phyloP scores from a whole-genome alignment of 352 stramenopile species.

The Phytophthora litchii region DNA sequence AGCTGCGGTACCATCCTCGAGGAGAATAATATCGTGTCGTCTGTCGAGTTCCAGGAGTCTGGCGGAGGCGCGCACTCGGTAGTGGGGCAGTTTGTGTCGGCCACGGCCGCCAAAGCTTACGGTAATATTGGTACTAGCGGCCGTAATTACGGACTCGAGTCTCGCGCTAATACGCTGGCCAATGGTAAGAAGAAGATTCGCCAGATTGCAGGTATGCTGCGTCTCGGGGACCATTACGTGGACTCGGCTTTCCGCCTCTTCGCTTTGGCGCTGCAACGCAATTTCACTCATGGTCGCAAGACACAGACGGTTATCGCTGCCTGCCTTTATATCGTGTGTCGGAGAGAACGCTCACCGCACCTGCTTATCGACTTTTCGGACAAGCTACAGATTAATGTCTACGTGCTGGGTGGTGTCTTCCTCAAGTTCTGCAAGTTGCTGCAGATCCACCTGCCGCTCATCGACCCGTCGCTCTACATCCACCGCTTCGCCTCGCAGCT shows the following conservation, averaged over 20 bases:
- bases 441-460: slow-evolving; percentile 97
- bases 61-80: slow-evolving; percentile 90
- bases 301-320: slow-evolving; percentile 97
- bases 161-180: slow-evolving; percentile 94
- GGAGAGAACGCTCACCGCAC: slow-evolving; percentile 97
- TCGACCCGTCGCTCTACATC: slow-evolving; percentile 99
- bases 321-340: slow-evolving; percentile 99
- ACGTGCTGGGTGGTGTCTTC: slow-evolving; percentile 86
- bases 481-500: slow-evolving; percentile 98
- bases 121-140: slow-evolving; percentile 86
- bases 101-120: slow-evolving; percentile 91
- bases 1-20: slow-evolving; percentile 94
- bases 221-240: slow-evolving; percentile 94
- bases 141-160: slow-evolving; percentile 94
- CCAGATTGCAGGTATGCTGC: slow-evolving; percentile 93
- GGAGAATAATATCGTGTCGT: slow-evolving; percentile 98
- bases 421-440: slow-evolving; percentile 93
- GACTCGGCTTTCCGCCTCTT: slow-evolving; percentile 97
- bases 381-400: slow-evolving; percentile 96
- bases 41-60: slow-evolving; percentile 96
- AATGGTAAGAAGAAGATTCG: slow-evolving; percentile 95
- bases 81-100: slow-evolving; percentile 96
- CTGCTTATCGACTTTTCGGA: slow-evolving; percentile 99
- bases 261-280: slow-evolving; percentile 94
- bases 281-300: slow-evolving; percentile 97